Percentiles rank a stretch among this genome's conserved stretches.
These are phyloP conservation scores for Aspergillus jensenii DNA, from an alignment of 2,329 filamentous ascomycete genomes.

Conservation along the genomic window DNA sequence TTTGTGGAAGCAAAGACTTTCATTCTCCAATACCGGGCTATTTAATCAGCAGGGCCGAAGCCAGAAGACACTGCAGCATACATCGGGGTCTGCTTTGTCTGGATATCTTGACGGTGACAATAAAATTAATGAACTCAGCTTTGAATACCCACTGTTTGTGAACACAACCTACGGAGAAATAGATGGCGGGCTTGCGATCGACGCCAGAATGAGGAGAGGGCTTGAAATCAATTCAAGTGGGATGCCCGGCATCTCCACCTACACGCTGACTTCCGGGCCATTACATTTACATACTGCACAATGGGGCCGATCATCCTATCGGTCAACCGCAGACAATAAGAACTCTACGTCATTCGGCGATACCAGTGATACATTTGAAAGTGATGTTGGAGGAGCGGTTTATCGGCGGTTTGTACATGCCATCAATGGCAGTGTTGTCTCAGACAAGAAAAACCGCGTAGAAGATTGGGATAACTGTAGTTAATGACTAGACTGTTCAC, in stretches of 20 bases:
- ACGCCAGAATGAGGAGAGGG: slow-evolving; percentile 50
- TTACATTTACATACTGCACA: slow-evolving; percentile 28
- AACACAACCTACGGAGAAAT: slow-evolving; percentile 51
- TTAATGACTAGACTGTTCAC: no score
- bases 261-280: slow-evolving; percentile 50
- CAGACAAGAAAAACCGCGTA: slow-evolving; percentile 11
- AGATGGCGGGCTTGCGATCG: slow-evolving; percentile 51
- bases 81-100: slow-evolving; percentile 43
- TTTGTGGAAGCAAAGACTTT: slow-evolving; percentile 60
- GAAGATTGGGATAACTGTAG: neutral
- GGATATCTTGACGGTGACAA: slow-evolving; percentile 31
- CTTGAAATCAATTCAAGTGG: slow-evolving; percentile 46
- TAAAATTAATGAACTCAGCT: slow-evolving; percentile 42
- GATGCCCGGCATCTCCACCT: slow-evolving; percentile 55
- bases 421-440: slow-evolving; percentile 27
- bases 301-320: slow-evolving; percentile 30
- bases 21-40: slow-evolving; percentile 56
- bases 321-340: slow-evolving; percentile 14
- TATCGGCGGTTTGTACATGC: slow-evolving; percentile 26
- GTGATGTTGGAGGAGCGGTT: slow-evolving; percentile 19
- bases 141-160: slow-evolving; percentile 62
- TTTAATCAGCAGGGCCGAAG: slow-evolving; percentile 56
- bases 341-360: slow-evolving; percentile 29
- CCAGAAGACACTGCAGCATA: slow-evolving; percentile 54
- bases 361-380: slow-evolving; percentile 28